Base-by-base conservation (phyloP, 1,284 basidiomycete species). In the Cryptococcus deneoformans region DNA sequence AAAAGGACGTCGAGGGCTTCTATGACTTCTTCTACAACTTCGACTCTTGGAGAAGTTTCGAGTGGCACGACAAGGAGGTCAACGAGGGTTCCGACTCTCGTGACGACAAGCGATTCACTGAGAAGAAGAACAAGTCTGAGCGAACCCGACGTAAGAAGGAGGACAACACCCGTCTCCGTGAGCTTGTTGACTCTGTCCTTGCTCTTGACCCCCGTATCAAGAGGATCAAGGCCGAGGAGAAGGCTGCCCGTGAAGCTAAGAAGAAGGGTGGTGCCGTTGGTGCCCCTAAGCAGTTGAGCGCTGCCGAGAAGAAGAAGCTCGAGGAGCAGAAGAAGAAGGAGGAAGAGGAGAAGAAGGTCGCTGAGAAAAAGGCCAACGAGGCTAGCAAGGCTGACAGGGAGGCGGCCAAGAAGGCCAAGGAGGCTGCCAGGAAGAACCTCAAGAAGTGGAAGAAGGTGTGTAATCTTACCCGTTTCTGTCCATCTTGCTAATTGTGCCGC, bases 1-100 rank as follows among this genome's bases (percentile, higher is more conserved):
- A 95, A 79, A 84, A 86, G 59, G 84, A 86, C 59, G 94, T 98
- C 61, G 90, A 97, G 78, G 83, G 81, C 16, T 98, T 99, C 82
- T 99, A 98, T 82, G 89, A 97, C 80, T 97, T 95, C 79, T 99
- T 92, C 90, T 98, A 98, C 84, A 96, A 96, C 84, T 97, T 99
- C 79, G 94, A 98, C 79, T 91, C 88, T 71, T 99, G 96, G 96
- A 83, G 96, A 66, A 91, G 88, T 77, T 99, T 99, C 76, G 95
- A 99, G 80, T 98, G 94, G 83, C 82, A 91, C 68, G 95, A 99
- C 82, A 99, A 99, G 83, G 95, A 99, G 78, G 88, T 92, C 64
- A 97, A 97, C 79, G 95, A 99, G 79, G 95, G 95, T 35, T 91
- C 89, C 63, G 95, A 99, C 77, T 92, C 85, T 75, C 95, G 96